Evolutionary conservation across 805 yeast species (phyloP).

Genomic region (Starmerella kuoi): DNA sequence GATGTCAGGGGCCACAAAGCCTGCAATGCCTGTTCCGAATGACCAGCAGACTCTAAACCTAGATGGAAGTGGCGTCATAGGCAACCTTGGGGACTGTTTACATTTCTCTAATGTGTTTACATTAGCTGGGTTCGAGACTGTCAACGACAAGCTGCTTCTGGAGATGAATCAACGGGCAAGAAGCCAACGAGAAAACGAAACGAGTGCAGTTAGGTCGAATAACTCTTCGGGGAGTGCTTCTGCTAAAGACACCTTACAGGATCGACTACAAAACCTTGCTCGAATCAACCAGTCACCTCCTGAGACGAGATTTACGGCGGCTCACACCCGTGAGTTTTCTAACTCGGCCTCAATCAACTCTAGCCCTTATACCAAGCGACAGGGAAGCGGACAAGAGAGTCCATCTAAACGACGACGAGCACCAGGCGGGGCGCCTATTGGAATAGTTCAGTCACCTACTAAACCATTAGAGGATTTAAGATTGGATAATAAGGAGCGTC

Average conservation of each 20-base stretch:
- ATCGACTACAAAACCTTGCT: background rate
- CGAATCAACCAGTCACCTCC: slow-evolving; percentile 10
- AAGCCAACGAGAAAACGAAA: background rate
- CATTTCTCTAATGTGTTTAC: slow-evolving; percentile 18
- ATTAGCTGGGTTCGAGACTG: slow-evolving; percentile 26
- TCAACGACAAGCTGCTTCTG: slow-evolving; percentile 27
- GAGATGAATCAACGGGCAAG: slow-evolving; percentile 30
- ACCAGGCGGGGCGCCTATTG: slow-evolving; percentile 5
- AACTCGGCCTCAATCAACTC: slow-evolving; percentile 22
- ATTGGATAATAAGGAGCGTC: slow-evolving; percentile 7
- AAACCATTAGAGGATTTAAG: slow-evolving; percentile 4
- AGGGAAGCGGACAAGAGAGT: slow-evolving; percentile 8
- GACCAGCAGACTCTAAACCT: too few relatives aligned
- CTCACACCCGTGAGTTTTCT: slow-evolving; percentile 24
- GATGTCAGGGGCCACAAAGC: too few relatives aligned
- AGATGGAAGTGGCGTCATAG: too few relatives aligned
- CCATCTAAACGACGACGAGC: slow-evolving; percentile 15
- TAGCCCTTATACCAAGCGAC: slow-evolving; percentile 7
- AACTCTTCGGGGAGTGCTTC: background rate
- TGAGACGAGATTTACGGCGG: slow-evolving; percentile 21
- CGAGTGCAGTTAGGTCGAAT: background rate
- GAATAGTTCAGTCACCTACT: slow-evolving; percentile 5
- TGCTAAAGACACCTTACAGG: background rate
- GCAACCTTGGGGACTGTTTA: slow-evolving; percentile 7
- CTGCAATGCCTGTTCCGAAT: too few relatives aligned